Percentiles rank a stretch among this genome's conserved stretches.
Evolutionary conservation across 1,139 yeast species (phyloP).

Genomic region (Blastobotrys capitulatus): DNA sequence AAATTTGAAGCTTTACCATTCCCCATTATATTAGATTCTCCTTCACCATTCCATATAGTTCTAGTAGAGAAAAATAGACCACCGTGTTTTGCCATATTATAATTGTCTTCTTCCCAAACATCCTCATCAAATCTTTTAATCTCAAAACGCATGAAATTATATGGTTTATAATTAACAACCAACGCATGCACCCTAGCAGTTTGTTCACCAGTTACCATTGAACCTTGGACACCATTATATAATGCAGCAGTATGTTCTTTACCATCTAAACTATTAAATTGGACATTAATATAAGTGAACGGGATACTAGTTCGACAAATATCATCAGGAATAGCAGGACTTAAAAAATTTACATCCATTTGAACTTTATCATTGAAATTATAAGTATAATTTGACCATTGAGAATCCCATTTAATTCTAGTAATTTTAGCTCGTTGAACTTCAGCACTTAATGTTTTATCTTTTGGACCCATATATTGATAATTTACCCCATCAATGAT

Average conservation of each 20-base stretch:
- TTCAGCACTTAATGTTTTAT: background rate
- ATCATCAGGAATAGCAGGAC: conserved; percentile 6
- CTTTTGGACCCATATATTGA: conserved; percentile 4
- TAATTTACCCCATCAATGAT: conserved; percentile 4
- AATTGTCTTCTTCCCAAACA: too few relatives aligned
- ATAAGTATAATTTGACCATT: conserved; percentile 9
- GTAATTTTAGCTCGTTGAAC: background rate
- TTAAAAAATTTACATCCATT: conserved; percentile 4
- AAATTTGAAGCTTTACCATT: background rate
- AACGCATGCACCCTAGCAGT: background rate
- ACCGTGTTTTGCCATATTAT: too few relatives aligned
- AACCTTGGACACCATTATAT: conserved; percentile 6
- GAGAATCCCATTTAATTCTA: conserved; percentile 4
- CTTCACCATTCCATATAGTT: too few relatives aligned
- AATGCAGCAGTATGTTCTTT: conserved; percentile 1
- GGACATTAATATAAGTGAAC: conserved; percentile 3
- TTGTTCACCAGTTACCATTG: conserved; percentile 3
- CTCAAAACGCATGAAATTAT: background rate
- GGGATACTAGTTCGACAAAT: conserved; percentile 5
- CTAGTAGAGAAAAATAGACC: too few relatives aligned
- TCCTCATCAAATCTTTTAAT: conserved; percentile 1
- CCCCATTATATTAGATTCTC: conserved; percentile 5
- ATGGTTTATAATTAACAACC: background rate
- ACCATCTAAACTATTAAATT: background rate
- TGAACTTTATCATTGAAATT: conserved; percentile 2